Base-by-base conservation (phyloP, 2,329 filamentous ascomycete species). In the Sclerotinia subarctica region DNA sequence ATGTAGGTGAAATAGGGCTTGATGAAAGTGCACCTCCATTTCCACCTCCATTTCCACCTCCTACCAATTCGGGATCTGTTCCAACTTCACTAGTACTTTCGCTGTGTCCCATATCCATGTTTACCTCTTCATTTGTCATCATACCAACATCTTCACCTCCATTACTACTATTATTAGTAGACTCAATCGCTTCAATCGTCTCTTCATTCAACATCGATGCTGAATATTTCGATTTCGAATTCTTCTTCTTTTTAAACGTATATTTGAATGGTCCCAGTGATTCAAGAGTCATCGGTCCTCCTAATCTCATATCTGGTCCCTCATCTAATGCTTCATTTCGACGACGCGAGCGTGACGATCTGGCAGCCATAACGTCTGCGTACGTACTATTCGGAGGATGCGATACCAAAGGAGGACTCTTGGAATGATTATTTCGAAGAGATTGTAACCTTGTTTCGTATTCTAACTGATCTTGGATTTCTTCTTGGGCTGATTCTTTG, bases 191-290 rank as follows among this genome's bases (percentile, higher is more conserved):
- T 17, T 42, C 53, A 15, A 13, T 56, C 35, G 19, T 29, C 13
- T 63, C 59, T 26, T 13, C 32, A 62, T 53, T 51, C 15, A 51
- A 49, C 8, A 51, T n/a, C 6, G 42, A 47, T 46, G 52, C 24
- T n/a, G 68, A 60, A 46, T 47, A 62, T 46, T 54, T 68, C 10
- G 42, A 32, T 44, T 64, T 53, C 51, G 26, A 21, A 24, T 68
- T 66, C 59, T 66, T 70, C 66, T 68, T 68, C 44, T 67, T 69
- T 24, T 63, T 70, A 32, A 70, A 68, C 4, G 69, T 70, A 42
- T 70, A 70, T 58, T 64, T 70, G 62, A 70, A 70, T 29, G 69
- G 53, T 3, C 69, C 69, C 17, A 70, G 54, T 47, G 69, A 70
- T 52, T 60, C 69, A 24, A 70, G 51, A 53, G 53, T 68, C 66